A percentile compares a stretch with the other conserved stretches of the same genome.
Evolutionary conservation across 352 stramenopile species (phyloP).

Genomic region (Phytophthora uliginosa): DNA sequence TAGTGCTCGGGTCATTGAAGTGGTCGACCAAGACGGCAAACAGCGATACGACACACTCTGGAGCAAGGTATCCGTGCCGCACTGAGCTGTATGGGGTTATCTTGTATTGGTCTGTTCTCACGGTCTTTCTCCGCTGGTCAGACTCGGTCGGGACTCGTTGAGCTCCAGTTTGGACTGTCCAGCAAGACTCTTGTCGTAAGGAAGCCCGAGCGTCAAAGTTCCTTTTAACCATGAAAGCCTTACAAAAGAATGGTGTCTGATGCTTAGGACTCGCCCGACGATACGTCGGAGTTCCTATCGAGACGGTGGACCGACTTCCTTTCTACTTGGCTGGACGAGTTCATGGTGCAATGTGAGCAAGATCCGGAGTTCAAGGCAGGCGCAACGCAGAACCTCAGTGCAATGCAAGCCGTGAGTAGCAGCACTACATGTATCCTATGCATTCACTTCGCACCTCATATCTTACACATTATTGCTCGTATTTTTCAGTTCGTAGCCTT

Average conservation of each 20-base stretch:
- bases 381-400: constrained; percentile 42
- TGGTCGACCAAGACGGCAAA: background rate
- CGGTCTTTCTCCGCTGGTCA: constrained; percentile 7
- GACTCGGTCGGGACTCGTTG: constrained; percentile 14
- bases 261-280: background rate
- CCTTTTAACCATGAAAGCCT: background rate
- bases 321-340: constrained; percentile 24
- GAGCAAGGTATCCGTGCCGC: constrained; percentile 12
- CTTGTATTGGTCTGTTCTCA: background rate
- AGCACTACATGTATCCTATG: background rate
- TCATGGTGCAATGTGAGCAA: constrained; percentile 33
- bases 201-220: background rate
- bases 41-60: constrained; percentile 14
- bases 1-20: constrained; percentile 7
- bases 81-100: background rate
- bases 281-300: background rate
- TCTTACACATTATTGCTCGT: constrained; percentile 4
- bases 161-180: constrained; percentile 9
- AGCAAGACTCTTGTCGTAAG: constrained; percentile 1
- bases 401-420: constrained; percentile 45
- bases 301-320: constrained; percentile 20
- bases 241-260: background rate
- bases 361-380: constrained; percentile 42
- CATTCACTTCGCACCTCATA: background rate
- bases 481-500: constrained; percentile 53